Evolutionary conservation across 1,284 basidiomycete species (phyloP).

Genomic region (Irpex sp.): DNA sequence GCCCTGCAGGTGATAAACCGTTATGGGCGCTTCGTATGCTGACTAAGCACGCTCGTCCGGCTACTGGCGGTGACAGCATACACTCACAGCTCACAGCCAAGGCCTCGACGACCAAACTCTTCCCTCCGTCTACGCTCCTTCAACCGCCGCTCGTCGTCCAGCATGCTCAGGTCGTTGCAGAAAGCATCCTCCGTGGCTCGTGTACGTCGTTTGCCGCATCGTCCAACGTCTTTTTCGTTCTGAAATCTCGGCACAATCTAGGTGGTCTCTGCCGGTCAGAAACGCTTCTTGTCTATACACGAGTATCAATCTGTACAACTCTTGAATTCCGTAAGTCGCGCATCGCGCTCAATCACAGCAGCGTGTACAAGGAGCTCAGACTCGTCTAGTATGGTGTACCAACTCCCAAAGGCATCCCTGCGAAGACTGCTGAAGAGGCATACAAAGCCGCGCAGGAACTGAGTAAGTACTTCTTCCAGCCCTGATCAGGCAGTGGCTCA

Average conservation of each 20-base stretch:
- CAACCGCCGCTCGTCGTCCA: conserved; percentile 5
- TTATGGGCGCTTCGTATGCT: background rate
- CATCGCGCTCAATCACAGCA: background rate
- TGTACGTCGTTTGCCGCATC: conserved; percentile 35
- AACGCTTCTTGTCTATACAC: conserved; percentile 94
- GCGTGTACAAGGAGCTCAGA: background rate
- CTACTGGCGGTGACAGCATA: background rate
- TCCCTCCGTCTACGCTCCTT: background rate
- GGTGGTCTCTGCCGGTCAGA: conserved; percentile 76
- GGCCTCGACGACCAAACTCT: conserved; percentile 1
- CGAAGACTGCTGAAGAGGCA: conserved; percentile 89
- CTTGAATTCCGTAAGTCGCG: conserved; percentile 77
- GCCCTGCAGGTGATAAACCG: background rate
- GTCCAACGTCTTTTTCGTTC: background rate
- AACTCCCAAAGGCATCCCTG: conserved; percentile 90
- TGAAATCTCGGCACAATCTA: conserved; percentile 21
- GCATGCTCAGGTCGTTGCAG: conserved; percentile 61
- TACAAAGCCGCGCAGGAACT: conserved; percentile 87
- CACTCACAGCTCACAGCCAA: background rate
- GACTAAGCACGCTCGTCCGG: conserved; percentile 4
- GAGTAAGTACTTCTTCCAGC: conserved; percentile 43
- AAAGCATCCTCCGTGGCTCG: conserved; percentile 60
- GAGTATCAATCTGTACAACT: conserved; percentile 97
- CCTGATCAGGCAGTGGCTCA: background rate
- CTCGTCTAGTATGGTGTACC: conserved; percentile 84